Evolutionary conservation across 768 basidiomycete genomes (phyloP), one percentile per base, ranked within the genome.

Genomic region (Aureoboletus auriporus): DNA sequence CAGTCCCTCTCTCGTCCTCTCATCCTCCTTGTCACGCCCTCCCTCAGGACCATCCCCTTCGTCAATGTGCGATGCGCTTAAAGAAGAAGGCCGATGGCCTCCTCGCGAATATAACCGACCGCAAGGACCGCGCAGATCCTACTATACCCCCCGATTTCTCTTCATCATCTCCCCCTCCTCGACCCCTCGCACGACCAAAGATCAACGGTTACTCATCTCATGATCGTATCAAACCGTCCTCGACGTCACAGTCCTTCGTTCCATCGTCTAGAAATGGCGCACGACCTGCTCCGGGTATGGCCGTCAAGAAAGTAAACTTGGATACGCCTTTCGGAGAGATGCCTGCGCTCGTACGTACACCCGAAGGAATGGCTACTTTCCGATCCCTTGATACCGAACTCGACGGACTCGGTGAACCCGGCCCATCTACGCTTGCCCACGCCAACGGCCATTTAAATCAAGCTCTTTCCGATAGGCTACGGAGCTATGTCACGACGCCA

Each of bases 91-190:
- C 93, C 0, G 87, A 94, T 47, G 79, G 83, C 55, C 79, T 97
- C 23, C 79, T 98, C 16, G 82, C 82, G 59, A 85, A 94, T 60
- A 86, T 98, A 56, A 89, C 89, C 2, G 96, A 98, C 68, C 80
- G 83, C 58, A 86, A 84, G 59, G 90, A 94, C 59, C 81, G 88
- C 50, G 70, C 78, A 2, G 86, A 90, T 59, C 87, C 86, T 14
- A 61, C 63, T 49, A 82, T 89, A 47, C 86, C 87, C 23, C 57
- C 68, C 26, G 68, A 70, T 46, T 62, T 75, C 63, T 75, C 54
- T 61, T 69, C 39, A 42, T 61, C 47, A 42, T 61, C 47, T 1
- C 48, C 57, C 10, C 39, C 52, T 12, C 33, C 42, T 47, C 58
- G 64, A 37, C 58, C 63, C 4, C 42, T 60, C 20, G 33, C 80